phyloP scores from a whole-genome alignment of 495 filamentous ascomycete genomes.

The Tuber brumale region DNA sequence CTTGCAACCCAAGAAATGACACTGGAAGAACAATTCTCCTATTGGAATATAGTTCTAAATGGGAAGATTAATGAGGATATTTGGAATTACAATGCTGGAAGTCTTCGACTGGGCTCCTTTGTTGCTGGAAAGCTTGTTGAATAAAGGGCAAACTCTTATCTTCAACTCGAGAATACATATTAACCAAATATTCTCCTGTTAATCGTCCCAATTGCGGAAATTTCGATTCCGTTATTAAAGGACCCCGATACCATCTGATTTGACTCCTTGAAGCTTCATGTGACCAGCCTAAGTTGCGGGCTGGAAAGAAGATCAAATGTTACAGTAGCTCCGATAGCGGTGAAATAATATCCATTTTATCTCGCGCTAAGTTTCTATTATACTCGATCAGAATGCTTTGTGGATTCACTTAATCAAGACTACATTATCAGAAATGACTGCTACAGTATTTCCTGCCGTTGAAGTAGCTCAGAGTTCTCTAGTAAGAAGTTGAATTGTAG shows the following conservation, averaged over 20 bases:
- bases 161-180: conserved; percentile 13
- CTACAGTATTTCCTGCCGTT: neutral
- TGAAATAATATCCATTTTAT: conserved; percentile 1
- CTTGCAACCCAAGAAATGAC: conserved; percentile 1
- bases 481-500: neutral
- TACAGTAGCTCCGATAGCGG: neutral
- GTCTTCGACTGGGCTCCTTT: no score
- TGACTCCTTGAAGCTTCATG: neutral
- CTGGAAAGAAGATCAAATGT: neutral
- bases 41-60: no score
- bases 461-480: neutral
- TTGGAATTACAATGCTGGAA: no score
- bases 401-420: conserved; percentile 6
- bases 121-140: no score
- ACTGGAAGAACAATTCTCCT: no score
- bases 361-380: neutral
- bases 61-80: no score
- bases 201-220: neutral
- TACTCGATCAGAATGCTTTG: neutral
- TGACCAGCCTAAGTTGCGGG: neutral
- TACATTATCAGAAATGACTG: conserved; percentile 12
- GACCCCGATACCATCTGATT: neutral
- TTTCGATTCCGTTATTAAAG: neutral
- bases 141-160: neutral
- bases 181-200: conserved; percentile 5